phyloP scores from a whole-genome alignment of 2,329 filamentous ascomycete genomes.

The Fusarium tanahbumbuense region DNA sequence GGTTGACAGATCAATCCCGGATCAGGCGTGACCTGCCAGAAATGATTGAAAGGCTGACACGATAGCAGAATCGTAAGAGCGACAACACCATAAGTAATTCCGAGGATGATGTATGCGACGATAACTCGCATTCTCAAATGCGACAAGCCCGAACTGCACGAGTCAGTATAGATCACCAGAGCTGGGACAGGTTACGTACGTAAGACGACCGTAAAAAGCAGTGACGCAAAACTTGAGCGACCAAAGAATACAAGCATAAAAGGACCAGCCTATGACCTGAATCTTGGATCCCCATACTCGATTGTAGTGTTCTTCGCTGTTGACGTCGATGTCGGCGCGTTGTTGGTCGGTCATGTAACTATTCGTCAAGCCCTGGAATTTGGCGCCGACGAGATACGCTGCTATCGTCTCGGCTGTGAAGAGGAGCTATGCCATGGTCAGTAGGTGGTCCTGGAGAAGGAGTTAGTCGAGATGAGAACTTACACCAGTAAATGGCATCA shows the following conservation, averaged over 20 bases:
- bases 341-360: conserved; percentile 38
- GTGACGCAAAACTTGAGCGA: conserved; percentile 47
- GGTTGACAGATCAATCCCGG: conserved; percentile 32
- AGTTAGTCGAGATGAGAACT: too few species aligned
- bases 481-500: conserved; percentile 41
- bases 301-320: conserved; percentile 33
- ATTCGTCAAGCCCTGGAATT: conserved; percentile 38
- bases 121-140: conserved; percentile 27
- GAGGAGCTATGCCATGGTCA: conserved; percentile 16
- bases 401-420: conserved; percentile 40
- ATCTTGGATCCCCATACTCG: conserved; percentile 48
- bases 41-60: conserved; percentile 55
- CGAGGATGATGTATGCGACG: conserved; percentile 35
- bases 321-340: conserved; percentile 28
- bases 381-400: conserved; percentile 38
- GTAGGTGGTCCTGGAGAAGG: not conserved
- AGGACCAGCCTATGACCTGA: conserved; percentile 48
- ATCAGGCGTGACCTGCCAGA: conserved; percentile 62
- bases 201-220: conserved; percentile 46
- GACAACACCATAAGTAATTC: conserved; percentile 27
- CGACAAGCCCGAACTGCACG: conserved; percentile 27
- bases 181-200: conserved; percentile 37
- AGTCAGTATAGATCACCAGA: not conserved
- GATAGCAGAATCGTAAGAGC: conserved; percentile 25
- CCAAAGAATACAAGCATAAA: conserved; percentile 50